These are phyloP conservation scores for Kodamaea ohmeri DNA, from an alignment of 1,139 yeast genomes.

Conservation along the genomic window DNA sequence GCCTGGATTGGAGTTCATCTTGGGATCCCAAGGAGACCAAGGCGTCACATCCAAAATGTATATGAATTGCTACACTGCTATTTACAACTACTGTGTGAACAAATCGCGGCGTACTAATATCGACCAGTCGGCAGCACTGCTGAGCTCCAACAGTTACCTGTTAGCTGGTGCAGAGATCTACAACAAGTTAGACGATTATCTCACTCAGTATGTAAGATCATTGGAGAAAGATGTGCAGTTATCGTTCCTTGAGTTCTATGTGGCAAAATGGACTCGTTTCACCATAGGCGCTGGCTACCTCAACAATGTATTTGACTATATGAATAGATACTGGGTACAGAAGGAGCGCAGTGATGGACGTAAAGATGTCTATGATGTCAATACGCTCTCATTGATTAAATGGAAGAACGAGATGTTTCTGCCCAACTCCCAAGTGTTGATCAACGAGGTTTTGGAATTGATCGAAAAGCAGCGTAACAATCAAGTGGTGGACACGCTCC, in stretches of 20 bases:
- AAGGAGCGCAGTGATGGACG: slow-evolving; percentile 96
- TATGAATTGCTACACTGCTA: slow-evolving; percentile 75
- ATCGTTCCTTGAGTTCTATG: slow-evolving; percentile 79
- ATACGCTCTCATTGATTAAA: slow-evolving; percentile 78
- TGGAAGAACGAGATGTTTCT: slow-evolving; percentile 87
- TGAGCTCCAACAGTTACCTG: slow-evolving; percentile 36
- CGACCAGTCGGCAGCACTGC: slow-evolving; percentile 22
- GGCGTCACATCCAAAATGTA: slow-evolving; percentile 72
- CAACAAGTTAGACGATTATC: slow-evolving; percentile 63
- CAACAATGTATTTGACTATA: slow-evolving; percentile 91
- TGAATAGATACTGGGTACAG: slow-evolving; percentile 97
- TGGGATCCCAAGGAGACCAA: slow-evolving; percentile 64
- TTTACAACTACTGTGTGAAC: slow-evolving; percentile 90
- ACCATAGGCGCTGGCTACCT: slow-evolving; percentile 89
- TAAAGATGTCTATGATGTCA: slow-evolving; percentile 84
- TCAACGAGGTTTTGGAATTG: slow-evolving; percentile 70
- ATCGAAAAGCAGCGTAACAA: slow-evolving; percentile 80
- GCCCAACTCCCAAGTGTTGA: slow-evolving; percentile 56
- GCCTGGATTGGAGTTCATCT: slow-evolving; percentile 67
- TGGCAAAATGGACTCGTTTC: slow-evolving; percentile 82
- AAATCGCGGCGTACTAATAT: slow-evolving; percentile 53
- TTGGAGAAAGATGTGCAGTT: slow-evolving; percentile 56
- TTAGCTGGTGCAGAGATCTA: slow-evolving; percentile 90
- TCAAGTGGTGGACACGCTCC: slow-evolving; percentile 65
- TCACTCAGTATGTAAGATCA: slow-evolving; percentile 57